These are phyloP conservation scores for Kodamaea restingae DNA, from an alignment of 805 yeast genomes.

Conservation along the genomic window DNA sequence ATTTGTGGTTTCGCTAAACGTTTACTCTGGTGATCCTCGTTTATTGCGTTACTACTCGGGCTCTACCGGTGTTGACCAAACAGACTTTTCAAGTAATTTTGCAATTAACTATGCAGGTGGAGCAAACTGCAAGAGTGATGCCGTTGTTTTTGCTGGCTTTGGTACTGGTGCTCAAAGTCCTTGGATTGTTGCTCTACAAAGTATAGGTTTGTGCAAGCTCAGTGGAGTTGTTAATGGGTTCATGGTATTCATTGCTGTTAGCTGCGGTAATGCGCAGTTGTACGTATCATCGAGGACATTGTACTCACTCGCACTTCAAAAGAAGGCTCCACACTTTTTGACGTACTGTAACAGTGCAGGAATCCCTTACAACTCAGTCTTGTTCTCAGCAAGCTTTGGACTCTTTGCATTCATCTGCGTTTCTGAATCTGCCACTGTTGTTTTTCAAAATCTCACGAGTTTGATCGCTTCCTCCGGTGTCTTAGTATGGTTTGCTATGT, in stretches of 20 bases:
- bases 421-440: conserved; percentile 51
- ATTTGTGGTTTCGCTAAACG: conserved; percentile 65
- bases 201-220: conserved; percentile 33
- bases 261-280: conserved; percentile 43
- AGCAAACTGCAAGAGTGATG: conserved; percentile 23
- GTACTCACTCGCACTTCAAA: conserved; percentile 41
- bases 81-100: conserved; percentile 19
- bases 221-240: conserved; percentile 41
- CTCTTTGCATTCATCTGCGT: conserved; percentile 58
- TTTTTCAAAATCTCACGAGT: conserved; percentile 64
- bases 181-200: conserved; percentile 42
- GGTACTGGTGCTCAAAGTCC: conserved; percentile 44
- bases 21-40: conserved; percentile 77
- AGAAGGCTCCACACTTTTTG: conserved; percentile 60
- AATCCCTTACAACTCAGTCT: conserved; percentile 68
- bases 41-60: conserved; percentile 52
- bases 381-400: conserved; percentile 60
- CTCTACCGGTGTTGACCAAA: conserved; percentile 23
- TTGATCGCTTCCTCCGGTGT: conserved; percentile 72
- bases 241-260: conserved; percentile 44
- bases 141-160: conserved; percentile 28
- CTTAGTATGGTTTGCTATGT: conserved; percentile 75
- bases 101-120: conserved; percentile 38
- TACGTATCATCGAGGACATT: conserved; percentile 42
- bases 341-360: conserved; percentile 59